Conservation (phyloP, 2,329 filamentous ascomycete genomes). For the Pezicula carpinea region DNA sequence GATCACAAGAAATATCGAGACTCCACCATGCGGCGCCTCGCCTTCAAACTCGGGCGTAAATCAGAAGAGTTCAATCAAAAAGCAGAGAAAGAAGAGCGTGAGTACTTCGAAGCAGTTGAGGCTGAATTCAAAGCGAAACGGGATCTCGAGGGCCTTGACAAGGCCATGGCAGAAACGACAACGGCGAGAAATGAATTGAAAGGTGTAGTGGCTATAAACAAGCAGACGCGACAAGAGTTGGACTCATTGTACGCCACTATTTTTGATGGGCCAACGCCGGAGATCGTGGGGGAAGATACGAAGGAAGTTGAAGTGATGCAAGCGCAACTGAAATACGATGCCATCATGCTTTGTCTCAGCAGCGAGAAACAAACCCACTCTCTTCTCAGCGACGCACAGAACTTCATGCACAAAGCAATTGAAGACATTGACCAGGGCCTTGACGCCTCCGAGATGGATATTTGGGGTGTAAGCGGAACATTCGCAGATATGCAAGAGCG, state of each 20-base stretch:
- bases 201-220: conserved; percentile 30
- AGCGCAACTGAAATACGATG: conserved; percentile 34
- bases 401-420: conserved; percentile 31
- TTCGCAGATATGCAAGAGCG: conserved; percentile 50
- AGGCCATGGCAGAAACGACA: conserved; percentile 36
- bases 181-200: conserved; percentile 33
- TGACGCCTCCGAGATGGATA: conserved; percentile 38
- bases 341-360: conserved; percentile 31
- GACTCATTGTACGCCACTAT: conserved; percentile 49
- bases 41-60: conserved; percentile 45
- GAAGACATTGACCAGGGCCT: conserved; percentile 38
- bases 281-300: conserved; percentile 48
- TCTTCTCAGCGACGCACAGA: conserved; percentile 36
- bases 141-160: conserved; percentile 34
- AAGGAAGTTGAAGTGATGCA: conserved; percentile 34
- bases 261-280: conserved; percentile 48
- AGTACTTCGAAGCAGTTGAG: conserved; percentile 50
- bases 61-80: conserved; percentile 43
- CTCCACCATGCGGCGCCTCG: conserved; percentile 45
- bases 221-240: conserved; percentile 39
- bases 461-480: conserved; percentile 42
- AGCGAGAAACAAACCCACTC: conserved; percentile 37
- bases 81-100: conserved; percentile 48
- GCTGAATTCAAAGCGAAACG: conserved; percentile 41
- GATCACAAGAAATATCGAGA: conserved; percentile 50